phyloP scores from a whole-genome alignment of 228 moss, liverwort and hornwort genomes.

The Sphagnum magellanicum region DNA sequence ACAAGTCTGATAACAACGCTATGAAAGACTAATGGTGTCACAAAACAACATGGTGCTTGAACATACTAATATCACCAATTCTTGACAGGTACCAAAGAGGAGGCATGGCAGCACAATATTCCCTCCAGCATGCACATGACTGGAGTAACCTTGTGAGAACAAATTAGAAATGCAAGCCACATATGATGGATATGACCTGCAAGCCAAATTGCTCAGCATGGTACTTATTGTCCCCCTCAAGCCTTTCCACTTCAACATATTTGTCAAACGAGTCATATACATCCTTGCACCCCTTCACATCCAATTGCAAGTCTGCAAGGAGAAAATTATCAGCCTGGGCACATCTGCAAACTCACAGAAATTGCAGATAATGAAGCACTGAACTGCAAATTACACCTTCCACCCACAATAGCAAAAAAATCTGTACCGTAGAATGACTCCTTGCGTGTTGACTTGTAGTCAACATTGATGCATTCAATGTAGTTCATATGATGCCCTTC shows the following conservation, averaged over 20 bases:
- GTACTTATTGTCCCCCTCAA: conserved; percentile 97
- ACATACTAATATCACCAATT: no score
- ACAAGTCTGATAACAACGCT: no score
- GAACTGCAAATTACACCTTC: background rate
- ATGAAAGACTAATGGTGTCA: no score
- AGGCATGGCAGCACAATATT: no score
- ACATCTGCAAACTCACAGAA: background rate
- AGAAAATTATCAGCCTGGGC: background rate
- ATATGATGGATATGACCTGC: conserved; percentile 31
- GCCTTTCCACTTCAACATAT: conserved; percentile 97
- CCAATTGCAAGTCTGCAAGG: conserved; percentile 87
- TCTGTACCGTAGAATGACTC: conserved; percentile 96
- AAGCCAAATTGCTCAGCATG: conserved; percentile 94
- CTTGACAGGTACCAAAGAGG: no score
- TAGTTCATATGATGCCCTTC: conserved; percentile 99
- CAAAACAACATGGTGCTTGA: no score
- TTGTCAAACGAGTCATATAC: conserved; percentile 99
- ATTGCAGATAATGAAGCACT: background rate
- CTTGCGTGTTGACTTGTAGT: conserved; percentile 97
- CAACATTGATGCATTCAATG: conserved; percentile 98
- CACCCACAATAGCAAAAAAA: background rate
- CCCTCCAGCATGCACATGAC: no score
- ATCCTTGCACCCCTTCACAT: conserved; percentile 99
- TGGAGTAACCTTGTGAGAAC: background rate
- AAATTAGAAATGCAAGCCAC: background rate